Evolutionary conservation across 225 moss, liverwort and hornwort genomes (phyloP).

Genomic region (Rhytidiadelphus loreus): DNA sequence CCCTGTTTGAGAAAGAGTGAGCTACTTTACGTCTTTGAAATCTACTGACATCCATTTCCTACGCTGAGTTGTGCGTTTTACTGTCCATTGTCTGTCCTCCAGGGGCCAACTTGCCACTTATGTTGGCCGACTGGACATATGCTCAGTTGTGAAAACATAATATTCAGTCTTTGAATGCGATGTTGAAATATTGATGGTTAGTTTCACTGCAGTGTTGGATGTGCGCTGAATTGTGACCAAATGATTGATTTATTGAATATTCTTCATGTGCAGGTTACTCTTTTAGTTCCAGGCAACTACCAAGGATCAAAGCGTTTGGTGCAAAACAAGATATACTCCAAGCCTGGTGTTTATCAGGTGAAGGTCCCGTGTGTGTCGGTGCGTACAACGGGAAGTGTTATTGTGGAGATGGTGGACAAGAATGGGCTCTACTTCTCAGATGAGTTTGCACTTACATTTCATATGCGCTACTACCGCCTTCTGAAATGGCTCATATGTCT

Average conservation of each 20-base stretch:
- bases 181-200: not conserved
- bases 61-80: not conserved
- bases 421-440: conserved; percentile 86
- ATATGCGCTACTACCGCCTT: conserved; percentile 88
- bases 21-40: not conserved
- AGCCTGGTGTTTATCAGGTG: conserved; percentile 65
- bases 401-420: conserved; percentile 91
- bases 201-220: not conserved
- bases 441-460: conserved; percentile 90
- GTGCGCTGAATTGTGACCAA: not conserved
- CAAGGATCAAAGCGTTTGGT: conserved; percentile 59
- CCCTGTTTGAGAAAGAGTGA: not conserved
- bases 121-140: not conserved
- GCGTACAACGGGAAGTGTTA: conserved; percentile 57
- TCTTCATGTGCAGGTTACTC: conserved; percentile 38
- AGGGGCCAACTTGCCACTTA: not conserved
- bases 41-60: not conserved
- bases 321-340: conserved; percentile 26
- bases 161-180: not conserved
- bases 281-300: conserved; percentile 79
- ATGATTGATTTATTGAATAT: not conserved
- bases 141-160: not conserved
- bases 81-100: not conserved
- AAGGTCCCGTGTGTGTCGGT: conserved; percentile 65
- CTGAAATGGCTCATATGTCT: conserved; percentile 88